phyloP scores from a whole-genome alignment of 2,329 filamentous ascomycete genomes.

The Westerdykella sp. region DNA sequence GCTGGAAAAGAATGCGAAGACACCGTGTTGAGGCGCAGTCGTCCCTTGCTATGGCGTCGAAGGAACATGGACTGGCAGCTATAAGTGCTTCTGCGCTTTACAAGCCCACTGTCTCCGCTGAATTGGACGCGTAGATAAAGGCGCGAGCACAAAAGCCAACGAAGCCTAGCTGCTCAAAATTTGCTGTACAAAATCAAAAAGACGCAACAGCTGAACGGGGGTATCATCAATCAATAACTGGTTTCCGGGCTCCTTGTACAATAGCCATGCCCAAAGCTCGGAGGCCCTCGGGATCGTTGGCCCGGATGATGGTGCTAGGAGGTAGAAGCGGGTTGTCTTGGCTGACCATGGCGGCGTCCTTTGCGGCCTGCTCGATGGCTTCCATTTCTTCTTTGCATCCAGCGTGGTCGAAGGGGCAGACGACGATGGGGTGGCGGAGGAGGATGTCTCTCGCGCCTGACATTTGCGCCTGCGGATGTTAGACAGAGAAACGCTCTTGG shows the following conservation, averaged over 20 bases:
- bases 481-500: conserved; percentile 3
- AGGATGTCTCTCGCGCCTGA: conserved; percentile 82
- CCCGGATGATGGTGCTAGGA: conserved; percentile 71
- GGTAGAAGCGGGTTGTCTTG: conserved; percentile 91
- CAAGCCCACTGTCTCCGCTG: no score
- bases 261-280: conserved; percentile 56
- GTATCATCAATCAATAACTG: conserved; percentile 56
- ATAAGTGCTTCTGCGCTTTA: no score
- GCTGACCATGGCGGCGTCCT: conserved; percentile 82
- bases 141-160: no score
- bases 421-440: conserved; percentile 86
- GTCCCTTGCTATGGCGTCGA: no score
- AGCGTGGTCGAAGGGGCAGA: conserved; percentile 91
- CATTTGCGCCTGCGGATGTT: conserved; percentile 64
- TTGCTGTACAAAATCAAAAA: no score
- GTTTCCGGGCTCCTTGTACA: conserved; percentile 57
- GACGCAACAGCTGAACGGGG: no score
- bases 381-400: conserved; percentile 98
- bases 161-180: no score
- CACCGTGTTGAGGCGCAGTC: no score
- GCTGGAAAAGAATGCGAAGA: no score
- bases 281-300: conserved; percentile 63
- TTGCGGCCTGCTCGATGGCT: conserved; percentile 90
- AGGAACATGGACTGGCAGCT: no score
- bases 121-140: no score